Conservation (phyloP, 805 yeast genomes). For the Cyberlindnera xylosilytica region DNA sequence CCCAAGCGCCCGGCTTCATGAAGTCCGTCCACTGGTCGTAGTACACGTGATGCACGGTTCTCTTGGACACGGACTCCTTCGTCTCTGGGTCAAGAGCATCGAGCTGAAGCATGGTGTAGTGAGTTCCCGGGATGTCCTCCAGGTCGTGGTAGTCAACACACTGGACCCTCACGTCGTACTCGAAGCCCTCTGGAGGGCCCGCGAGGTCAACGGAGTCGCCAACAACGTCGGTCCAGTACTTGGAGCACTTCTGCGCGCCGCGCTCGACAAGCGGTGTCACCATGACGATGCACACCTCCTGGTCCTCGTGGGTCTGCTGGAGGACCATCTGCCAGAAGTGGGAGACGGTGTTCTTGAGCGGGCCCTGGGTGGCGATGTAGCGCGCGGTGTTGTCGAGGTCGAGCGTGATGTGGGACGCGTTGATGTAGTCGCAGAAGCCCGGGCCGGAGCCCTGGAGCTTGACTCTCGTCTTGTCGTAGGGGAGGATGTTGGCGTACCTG, state of each 20-base stretch:
- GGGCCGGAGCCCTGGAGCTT: constrained; percentile 31
- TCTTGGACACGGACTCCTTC: constrained; percentile 38
- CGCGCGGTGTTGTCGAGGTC: constrained; percentile 18
- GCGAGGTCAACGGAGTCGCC: constrained; percentile 6
- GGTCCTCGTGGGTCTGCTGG: constrained; percentile 54
- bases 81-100: constrained; percentile 24
- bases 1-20: constrained; percentile 50
- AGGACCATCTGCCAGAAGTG: constrained; percentile 91
- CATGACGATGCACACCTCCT: constrained; percentile 65
- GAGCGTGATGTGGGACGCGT: constrained; percentile 20
- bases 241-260: constrained; percentile 69
- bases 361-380: constrained; percentile 79
- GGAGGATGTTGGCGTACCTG: constrained; percentile 60
- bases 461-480: constrained; percentile 62
- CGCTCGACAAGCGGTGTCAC: constrained; percentile 73
- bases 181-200: constrained; percentile 12
- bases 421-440: constrained; percentile 21
- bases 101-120: constrained; percentile 21
- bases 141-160: constrained; percentile 14
- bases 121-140: constrained; percentile 11
- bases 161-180: constrained; percentile 19
- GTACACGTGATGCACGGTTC: constrained; percentile 58
- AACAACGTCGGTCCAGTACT: constrained; percentile 68
- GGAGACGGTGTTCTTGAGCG: constrained; percentile 63
- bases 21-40: constrained; percentile 83